Percentiles rank a stretch among this genome's conserved stretches.
phyloP scores from a whole-genome alignment of 352 stramenopile species.

The Pythium monospermum region DNA sequence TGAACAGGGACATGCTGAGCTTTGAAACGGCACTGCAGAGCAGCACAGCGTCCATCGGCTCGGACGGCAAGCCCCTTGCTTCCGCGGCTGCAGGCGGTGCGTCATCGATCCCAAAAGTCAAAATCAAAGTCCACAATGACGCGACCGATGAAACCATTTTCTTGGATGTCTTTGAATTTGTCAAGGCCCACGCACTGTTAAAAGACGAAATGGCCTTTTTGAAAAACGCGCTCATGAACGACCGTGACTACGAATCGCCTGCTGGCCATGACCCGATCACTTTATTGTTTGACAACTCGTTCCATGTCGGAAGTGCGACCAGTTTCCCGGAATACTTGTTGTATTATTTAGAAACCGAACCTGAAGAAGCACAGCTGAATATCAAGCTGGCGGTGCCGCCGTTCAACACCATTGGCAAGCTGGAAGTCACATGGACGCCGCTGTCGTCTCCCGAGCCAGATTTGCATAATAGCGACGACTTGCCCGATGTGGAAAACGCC shows the following conservation, averaged over 20 bases:
- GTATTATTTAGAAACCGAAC: slow-evolving; percentile 90
- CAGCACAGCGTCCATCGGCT: slow-evolving; percentile 30
- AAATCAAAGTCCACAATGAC: slow-evolving; percentile 89
- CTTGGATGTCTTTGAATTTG: slow-evolving; percentile 92
- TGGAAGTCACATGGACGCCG: slow-evolving; percentile 88
- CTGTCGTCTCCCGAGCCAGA: slow-evolving; percentile 70
- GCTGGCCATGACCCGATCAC: slow-evolving; percentile 87
- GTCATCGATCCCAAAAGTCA: slow-evolving; percentile 71
- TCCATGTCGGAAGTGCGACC: slow-evolving; percentile 87
- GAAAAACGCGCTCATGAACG: slow-evolving; percentile 87
- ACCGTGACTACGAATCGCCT: slow-evolving; percentile 84
- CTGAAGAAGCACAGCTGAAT: slow-evolving; percentile 84
- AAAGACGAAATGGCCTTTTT: slow-evolving; percentile 89
- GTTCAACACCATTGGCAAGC: slow-evolving; percentile 92
- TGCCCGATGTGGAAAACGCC: slow-evolving; percentile 69
- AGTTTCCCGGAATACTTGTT: slow-evolving; percentile 92
- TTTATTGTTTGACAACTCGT: slow-evolving; percentile 91
- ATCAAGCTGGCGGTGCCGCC: slow-evolving; percentile 89
- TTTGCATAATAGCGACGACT: slow-evolving; percentile 56
- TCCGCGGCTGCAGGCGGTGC: background rate
- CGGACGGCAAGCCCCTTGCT: slow-evolving; percentile 27
- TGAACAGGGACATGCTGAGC: slow-evolving; percentile 89
- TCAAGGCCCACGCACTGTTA: slow-evolving; percentile 78
- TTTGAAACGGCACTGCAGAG: slow-evolving; percentile 91
- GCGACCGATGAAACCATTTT: slow-evolving; percentile 88